phyloP scores from a whole-genome alignment of 306 rosid species.

The Spatholobus suberectus region DNA sequence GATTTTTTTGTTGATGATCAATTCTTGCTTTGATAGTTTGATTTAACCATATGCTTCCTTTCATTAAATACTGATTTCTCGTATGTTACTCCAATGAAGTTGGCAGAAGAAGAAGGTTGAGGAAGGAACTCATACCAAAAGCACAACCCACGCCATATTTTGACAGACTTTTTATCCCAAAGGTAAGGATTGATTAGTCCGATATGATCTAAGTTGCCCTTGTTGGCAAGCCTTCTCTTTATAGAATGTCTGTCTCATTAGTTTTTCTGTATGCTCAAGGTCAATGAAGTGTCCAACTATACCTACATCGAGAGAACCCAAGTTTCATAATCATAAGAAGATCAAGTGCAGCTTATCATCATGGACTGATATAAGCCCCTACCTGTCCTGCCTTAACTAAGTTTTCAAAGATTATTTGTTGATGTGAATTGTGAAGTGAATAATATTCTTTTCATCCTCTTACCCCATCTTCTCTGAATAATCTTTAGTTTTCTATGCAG shows the following conservation, averaged over 20 bases:
- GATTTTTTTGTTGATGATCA: too few species aligned
- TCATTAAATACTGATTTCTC: slow-evolving; percentile 8
- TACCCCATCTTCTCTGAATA: not conserved
- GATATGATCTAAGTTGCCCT: not conserved
- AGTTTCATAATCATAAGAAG: slow-evolving; percentile 87
- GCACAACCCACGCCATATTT: slow-evolving; percentile 99
- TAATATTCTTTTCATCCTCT: slow-evolving; percentile 18
- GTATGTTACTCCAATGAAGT: slow-evolving; percentile 44
- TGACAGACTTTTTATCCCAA: slow-evolving; percentile 95
- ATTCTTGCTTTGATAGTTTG: too few species aligned
- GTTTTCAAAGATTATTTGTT: slow-evolving; percentile 35
- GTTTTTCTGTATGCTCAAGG: slow-evolving; percentile 48
- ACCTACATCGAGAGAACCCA: slow-evolving; percentile 81
- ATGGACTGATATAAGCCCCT: slow-evolving; percentile 61
- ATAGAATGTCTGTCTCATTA: not conserved
- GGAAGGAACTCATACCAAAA: slow-evolving; percentile 87
- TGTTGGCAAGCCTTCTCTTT: not conserved
- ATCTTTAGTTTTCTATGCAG: slow-evolving; percentile 35
- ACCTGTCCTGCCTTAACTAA: slow-evolving; percentile 38
- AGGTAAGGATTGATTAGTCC: slow-evolving; percentile 55
- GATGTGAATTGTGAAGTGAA: slow-evolving; percentile 36
- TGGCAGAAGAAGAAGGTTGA: slow-evolving; percentile 90
- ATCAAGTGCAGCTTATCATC: slow-evolving; percentile 71
- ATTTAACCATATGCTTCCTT: not conserved
- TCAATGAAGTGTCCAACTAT: slow-evolving; percentile 84